Evolutionary conservation across 306 rosid species (phyloP).

Genomic region (Castanea sativa): DNA sequence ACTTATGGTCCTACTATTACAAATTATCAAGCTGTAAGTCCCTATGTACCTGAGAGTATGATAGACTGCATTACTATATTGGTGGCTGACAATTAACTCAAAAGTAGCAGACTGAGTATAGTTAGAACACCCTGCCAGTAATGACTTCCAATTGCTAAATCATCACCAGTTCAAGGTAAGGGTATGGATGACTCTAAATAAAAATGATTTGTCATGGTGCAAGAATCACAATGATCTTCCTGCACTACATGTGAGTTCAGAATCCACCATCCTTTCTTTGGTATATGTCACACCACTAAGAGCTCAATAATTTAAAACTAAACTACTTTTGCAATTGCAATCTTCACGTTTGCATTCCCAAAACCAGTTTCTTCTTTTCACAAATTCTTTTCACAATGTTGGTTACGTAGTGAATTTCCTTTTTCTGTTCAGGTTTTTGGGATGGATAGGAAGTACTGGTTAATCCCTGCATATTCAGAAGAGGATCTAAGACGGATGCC

Average conservation of each 20-base stretch:
- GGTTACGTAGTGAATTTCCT: not conserved
- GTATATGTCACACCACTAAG: too few relatives aligned
- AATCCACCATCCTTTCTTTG: not conserved
- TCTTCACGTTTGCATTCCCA: not conserved
- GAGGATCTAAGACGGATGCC: conserved; percentile 58
- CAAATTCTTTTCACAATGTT: not conserved
- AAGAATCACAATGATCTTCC: not conserved
- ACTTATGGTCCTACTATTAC: not conserved
- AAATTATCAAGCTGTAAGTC: not conserved
- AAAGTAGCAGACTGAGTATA: not conserved
- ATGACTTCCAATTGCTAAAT: not conserved
- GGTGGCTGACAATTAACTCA: not conserved
- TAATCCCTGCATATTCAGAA: conserved; percentile 59
- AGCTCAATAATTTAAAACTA: not conserved
- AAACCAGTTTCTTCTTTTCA: not conserved
- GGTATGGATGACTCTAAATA: not conserved
- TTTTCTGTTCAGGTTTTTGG: conserved; percentile 57
- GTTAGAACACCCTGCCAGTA: not conserved
- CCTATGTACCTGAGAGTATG: not conserved
- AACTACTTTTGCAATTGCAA: not conserved
- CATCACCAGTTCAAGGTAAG: not conserved
- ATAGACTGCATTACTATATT: not conserved
- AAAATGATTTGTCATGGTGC: not conserved
- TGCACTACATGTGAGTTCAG: not conserved
- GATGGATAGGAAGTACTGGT: conserved; percentile 59